A percentile compares a stretch with the other conserved stretches of the same genome.
Evolutionary conservation across 768 basidiomycete genomes (phyloP).

Genomic region (Tephrocybe sp.): DNA sequence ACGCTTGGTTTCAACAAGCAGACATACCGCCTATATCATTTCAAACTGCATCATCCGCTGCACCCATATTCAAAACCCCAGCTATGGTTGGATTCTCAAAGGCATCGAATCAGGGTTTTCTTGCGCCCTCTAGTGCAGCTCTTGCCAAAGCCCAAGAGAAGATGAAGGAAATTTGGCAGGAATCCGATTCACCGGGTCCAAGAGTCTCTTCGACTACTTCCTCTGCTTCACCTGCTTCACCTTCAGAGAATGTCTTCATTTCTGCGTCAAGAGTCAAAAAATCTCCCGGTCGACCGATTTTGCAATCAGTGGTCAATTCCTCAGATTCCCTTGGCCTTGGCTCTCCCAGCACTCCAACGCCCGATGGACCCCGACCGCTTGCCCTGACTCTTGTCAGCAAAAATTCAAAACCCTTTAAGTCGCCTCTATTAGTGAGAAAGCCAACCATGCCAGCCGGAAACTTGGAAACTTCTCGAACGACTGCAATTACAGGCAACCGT

Average conservation of each 20-base stretch:
- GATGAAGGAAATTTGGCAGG: conserved; percentile 45
- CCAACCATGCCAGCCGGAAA: conserved; percentile 2
- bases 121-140: conserved; percentile 53
- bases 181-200: conserved; percentile 25
- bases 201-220: background rate
- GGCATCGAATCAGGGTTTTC: conserved; percentile 34
- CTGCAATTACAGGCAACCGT: conserved; percentile 26
- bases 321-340: conserved; percentile 26
- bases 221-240: conserved; percentile 13
- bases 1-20: conserved; percentile 48
- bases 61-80: conserved; percentile 9
- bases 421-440: conserved; percentile 36
- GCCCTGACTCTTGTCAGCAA: conserved; percentile 17
- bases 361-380: conserved; percentile 28
- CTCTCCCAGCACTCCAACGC: conserved; percentile 40
- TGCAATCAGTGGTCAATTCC: conserved; percentile 37
- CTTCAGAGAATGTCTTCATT: conserved; percentile 27
- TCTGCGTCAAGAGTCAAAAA: conserved; percentile 19
- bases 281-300: conserved; percentile 30
- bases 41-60: conserved; percentile 29
- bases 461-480: conserved; percentile 20
- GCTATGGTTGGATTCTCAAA: conserved; percentile 27
- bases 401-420: conserved; percentile 42
- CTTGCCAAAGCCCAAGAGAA: conserved; percentile 53
- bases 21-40: conserved; percentile 31